phyloP scores from a whole-genome alignment of 2,329 filamentous ascomycete genomes.

The Fusarium sp. region DNA sequence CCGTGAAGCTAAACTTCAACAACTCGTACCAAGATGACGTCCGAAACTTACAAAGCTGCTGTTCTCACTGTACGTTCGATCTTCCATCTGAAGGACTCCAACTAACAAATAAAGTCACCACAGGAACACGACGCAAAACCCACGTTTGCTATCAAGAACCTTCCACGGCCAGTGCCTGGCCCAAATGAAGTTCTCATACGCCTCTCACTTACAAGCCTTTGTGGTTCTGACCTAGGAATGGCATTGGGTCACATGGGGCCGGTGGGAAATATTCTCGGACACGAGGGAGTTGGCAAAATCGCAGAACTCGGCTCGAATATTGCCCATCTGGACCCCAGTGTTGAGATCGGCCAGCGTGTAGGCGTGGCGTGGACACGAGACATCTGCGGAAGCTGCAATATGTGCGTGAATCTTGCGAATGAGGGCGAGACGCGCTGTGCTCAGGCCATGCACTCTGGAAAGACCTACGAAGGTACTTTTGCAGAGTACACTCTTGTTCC shows the following conservation, averaged over 20 bases:
- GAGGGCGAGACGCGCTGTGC: conserved; percentile 54
- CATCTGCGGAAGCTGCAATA: conserved; percentile 52
- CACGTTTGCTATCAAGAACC: conserved; percentile 21
- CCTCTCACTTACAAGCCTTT: conserved; percentile 54
- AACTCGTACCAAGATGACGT: conserved; percentile 6
- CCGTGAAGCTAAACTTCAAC: too few relatives aligned
- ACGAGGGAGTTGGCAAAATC: conserved; percentile 60
- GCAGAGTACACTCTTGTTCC: conserved; percentile 56
- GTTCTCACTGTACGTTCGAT: conserved; percentile 22
- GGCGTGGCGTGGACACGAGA: conserved; percentile 58
- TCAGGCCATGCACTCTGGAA: conserved; percentile 51
- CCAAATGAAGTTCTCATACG: conserved; percentile 52
- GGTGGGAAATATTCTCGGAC: conserved; percentile 54
- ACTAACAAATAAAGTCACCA: conserved; percentile 16
- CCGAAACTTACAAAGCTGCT: conserved; percentile 26
- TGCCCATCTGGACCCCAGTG: conserved; percentile 34
- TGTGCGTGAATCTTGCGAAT: conserved; percentile 50
- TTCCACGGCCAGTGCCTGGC: conserved; percentile 29
- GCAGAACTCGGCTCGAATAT: conserved; percentile 55
- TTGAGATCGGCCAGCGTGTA: conserved; percentile 53
- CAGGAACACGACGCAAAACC: conserved; percentile 24
- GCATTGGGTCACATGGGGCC: conserved; percentile 56
- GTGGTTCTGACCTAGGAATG: conserved; percentile 56
- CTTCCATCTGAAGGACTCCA: fast-evolving
- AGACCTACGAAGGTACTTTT: conserved; percentile 55